Base-by-base conservation (phyloP, 1,284 basidiomycete species). In the Chondrostereum purpureum region DNA sequence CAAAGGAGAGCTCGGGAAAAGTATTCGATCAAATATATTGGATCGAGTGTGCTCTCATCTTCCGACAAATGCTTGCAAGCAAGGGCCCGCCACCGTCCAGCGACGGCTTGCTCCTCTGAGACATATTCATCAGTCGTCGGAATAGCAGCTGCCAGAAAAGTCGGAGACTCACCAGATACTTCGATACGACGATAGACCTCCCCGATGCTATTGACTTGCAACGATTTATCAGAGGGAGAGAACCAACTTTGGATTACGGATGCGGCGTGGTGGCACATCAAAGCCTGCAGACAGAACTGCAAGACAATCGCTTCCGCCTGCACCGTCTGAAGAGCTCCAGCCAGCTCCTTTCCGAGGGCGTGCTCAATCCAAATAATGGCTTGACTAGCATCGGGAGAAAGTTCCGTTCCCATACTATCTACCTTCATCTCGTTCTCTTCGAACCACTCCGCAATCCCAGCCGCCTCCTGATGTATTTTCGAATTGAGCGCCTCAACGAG, bases 31-130 rank as follows among this genome's bases (percentile, higher is more conserved):
- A 57, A 3, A n/a, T n/a, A n/a, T n/a, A 46, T 72, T 58, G 43
- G 63, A 57, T 48, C 66, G 68, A 19, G 68, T 59, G n/a, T n/a
- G n/a, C n/a, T n/a, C n/a, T n/a, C n/a, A n/a, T n/a, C n/a, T n/a
- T n/a, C n/a, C n/a, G n/a, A n/a, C n/a, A n/a, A n/a, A 46, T 77
- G 67, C 31, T 59, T 61, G 45, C 73, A 66, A 39, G 73, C 72
- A 45, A 80, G 49, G 21, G 73, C 64, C 41, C 76, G 67, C 77
- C 78, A 80, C 38, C 69, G 66, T 35, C 74, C 75, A 6, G 73
- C 66, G 13, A 78, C 65, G 0, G 70, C 60, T 55, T 73, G 75
- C 23, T 68, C 63, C 54, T 75, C 77, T 80, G 43, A 16, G n/a
- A n/a, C n/a, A n/a, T n/a, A n/a, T n/a, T n/a, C n/a, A n/a, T n/a